Evolutionary conservation across 2,329 filamentous ascomycete genomes (phyloP).

Genomic region (Mycosphaerella sp.): DNA sequence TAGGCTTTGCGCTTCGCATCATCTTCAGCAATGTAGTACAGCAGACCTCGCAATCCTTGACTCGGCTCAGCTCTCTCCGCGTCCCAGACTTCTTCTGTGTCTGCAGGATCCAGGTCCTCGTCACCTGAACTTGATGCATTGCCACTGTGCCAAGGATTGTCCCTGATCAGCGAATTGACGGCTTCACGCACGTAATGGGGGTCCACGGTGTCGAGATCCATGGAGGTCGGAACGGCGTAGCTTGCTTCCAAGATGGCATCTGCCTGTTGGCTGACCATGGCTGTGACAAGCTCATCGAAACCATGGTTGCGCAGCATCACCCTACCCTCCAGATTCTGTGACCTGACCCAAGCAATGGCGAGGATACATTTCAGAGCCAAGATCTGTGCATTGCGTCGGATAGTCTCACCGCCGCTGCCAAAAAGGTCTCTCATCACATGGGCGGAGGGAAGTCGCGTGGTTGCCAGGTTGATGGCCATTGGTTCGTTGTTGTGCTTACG

Average conservation of each 20-base stretch:
- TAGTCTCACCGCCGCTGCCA: constrained; percentile 3
- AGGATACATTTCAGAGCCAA: constrained; percentile 9
- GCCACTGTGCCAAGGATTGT: constrained; percentile 8
- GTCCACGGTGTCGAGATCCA: constrained; percentile 10
- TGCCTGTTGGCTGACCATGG: constrained; percentile 2
- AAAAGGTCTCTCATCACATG: constrained; percentile 12
- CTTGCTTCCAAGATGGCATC: constrained; percentile 6
- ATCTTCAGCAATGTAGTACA: constrained; percentile 91
- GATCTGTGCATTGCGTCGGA: constrained; percentile 7
- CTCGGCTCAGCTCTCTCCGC: constrained; percentile 23
- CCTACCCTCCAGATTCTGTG: background rate
- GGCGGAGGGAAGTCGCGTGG: constrained; percentile 7
- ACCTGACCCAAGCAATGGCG: background rate
- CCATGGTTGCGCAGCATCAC: constrained; percentile 2
- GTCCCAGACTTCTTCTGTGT: constrained; percentile 28
- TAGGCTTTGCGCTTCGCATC: constrained; percentile 83
- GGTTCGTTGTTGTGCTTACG: constrained; percentile 11
- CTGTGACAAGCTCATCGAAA: constrained; percentile 4
- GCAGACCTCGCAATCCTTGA: constrained; percentile 44
- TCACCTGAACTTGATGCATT: constrained; percentile 12
- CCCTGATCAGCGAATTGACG: constrained; percentile 16
- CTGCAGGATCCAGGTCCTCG: constrained; percentile 17
- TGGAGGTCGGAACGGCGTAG: constrained; percentile 5
- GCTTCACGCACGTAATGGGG: constrained; percentile 14
- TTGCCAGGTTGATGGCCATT: constrained; percentile 14